phyloP scores from a whole-genome alignment of 495 filamentous ascomycete genomes.

The Hypoxylon fragiforme region DNA sequence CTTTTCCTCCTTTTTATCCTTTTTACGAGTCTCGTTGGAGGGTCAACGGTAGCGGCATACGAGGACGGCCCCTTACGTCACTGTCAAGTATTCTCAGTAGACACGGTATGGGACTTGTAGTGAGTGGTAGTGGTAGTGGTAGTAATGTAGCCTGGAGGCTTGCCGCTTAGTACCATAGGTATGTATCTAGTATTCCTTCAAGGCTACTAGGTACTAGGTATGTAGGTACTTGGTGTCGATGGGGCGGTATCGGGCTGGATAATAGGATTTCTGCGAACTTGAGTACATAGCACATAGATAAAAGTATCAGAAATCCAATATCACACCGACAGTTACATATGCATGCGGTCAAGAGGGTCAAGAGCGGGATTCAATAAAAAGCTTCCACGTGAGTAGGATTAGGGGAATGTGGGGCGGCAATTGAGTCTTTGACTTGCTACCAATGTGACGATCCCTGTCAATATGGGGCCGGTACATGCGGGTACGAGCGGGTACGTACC shows the following conservation, averaged over 20 bases:
- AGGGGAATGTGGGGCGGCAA: conserved; percentile 15
- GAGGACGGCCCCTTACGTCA: too few species aligned
- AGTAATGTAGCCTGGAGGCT: too few species aligned
- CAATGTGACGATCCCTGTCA: conserved; percentile 18
- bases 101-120: conserved; percentile 8
- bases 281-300: not conserved
- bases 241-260: conserved; percentile 5
- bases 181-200: too few species aligned
- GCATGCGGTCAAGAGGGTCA: conserved; percentile 24
- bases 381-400: conserved; percentile 27
- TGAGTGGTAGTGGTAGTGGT: not conserved
- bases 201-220: too few species aligned
- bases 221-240: not conserved
- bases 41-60: conserved; percentile 1
- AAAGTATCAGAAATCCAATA: not conserved
- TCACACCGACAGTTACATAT: conserved; percentile 21
- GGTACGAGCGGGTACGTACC: not conserved
- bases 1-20: not conserved
- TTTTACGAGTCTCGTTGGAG: not conserved
- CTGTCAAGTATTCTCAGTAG: conserved; percentile 6
- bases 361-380: conserved; percentile 24
- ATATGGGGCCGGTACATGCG: not conserved
- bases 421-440: conserved; percentile 17
- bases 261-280: not conserved
- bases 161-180: too few species aligned